phyloP scores from a whole-genome alignment of 768 basidiomycete genomes.

The Lentinus brumalis region DNA sequence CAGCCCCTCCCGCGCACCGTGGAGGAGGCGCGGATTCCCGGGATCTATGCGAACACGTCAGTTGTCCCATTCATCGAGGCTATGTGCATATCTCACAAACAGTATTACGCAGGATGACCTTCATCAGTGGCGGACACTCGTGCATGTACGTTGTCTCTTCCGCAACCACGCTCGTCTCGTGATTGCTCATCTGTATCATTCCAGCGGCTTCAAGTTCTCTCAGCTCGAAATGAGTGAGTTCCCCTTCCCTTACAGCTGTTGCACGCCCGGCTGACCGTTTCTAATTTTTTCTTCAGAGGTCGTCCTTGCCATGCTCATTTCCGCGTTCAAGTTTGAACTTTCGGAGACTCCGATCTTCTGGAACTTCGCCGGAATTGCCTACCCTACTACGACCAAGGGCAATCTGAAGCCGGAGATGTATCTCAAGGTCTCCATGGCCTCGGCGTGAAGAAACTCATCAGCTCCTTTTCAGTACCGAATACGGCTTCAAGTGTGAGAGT shows the following conservation, averaged over 20 bases:
- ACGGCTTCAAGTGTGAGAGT: no score
- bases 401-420: background rate
- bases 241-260: background rate
- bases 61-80: background rate
- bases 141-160: conserved; percentile 34
- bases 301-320: conserved; percentile 10
- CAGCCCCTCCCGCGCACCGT: conserved; percentile 23
- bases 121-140: conserved; percentile 35
- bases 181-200: background rate
- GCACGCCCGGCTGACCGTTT: background rate
- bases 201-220: conserved; percentile 11
- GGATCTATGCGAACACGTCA: conserved; percentile 35
- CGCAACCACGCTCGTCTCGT: background rate
- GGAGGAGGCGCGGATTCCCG: conserved; percentile 32
- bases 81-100: background rate
- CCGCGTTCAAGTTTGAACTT: conserved; percentile 15
- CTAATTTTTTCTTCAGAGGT: conserved; percentile 8
- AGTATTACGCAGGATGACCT: conserved; percentile 36
- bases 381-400: conserved; percentile 1
- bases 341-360: conserved; percentile 10
- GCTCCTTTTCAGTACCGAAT: no score
- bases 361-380: conserved; percentile 12
- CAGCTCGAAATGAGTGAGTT: conserved; percentile 16
- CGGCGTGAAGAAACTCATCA: no score
- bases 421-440: background rate